Evolutionary conservation across 495 filamentous ascomycete genomes (phyloP).

Genomic region (Hypoxylon subgilvum): DNA sequence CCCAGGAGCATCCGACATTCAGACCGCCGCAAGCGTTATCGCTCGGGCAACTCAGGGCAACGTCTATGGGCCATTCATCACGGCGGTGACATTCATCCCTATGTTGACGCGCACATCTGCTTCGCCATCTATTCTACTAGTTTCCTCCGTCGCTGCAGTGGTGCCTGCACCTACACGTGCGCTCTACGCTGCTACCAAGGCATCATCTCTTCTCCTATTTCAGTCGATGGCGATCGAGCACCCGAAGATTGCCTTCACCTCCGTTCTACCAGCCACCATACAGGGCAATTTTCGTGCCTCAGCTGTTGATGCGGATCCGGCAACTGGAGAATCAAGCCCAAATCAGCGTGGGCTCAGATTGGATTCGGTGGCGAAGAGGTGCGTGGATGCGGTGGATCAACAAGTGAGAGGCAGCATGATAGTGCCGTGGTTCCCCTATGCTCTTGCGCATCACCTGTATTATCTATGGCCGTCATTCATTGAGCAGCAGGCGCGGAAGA

Average conservation of each 20-base stretch:
- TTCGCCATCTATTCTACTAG: conserved; percentile 36
- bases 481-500: conserved; percentile 39
- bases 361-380: conserved; percentile 37
- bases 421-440: conserved; percentile 40
- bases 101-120: conserved; percentile 38
- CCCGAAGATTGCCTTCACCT: conserved; percentile 36
- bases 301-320: conserved; percentile 36
- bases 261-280: conserved; percentile 39
- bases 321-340: conserved; percentile 5
- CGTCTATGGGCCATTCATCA: conserved; percentile 36
- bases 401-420: conserved; percentile 34
- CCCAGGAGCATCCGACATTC: conserved; percentile 28
- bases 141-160: conserved; percentile 40
- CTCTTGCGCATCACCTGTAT: conserved; percentile 39
- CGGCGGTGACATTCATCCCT: conserved; percentile 38
- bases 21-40: conserved; percentile 20
- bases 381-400: conserved; percentile 34
- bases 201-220: conserved; percentile 39
- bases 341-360: conserved; percentile 37
- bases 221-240: conserved; percentile 45
- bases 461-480: conserved; percentile 41
- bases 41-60: conserved; percentile 34
- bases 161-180: conserved; percentile 43
- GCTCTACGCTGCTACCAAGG: conserved; percentile 42
- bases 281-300: conserved; percentile 42